A percentile compares a stretch with the other conserved stretches of the same genome.
These are phyloP conservation scores for Pyrus bretschneideri DNA, from an alignment of 306 rosid genomes.

Conservation along the genomic window DNA sequence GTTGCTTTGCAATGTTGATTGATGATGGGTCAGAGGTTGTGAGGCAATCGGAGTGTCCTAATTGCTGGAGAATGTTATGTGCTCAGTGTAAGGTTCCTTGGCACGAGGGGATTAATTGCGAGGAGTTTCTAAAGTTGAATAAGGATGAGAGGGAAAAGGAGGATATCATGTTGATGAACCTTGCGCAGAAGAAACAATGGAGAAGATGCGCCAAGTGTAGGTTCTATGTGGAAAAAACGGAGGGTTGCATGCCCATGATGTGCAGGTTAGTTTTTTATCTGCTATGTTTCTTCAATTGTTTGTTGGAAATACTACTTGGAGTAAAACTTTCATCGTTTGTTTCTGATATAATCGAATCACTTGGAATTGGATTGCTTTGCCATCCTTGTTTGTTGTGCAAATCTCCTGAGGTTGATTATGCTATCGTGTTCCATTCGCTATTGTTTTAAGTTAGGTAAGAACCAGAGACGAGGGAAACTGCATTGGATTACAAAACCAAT, in stretches of 20 bases:
- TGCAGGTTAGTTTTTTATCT: constrained; percentile 12
- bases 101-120: constrained; percentile 47
- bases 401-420: background rate
- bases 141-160: constrained; percentile 32
- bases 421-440: background rate
- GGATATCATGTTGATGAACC: constrained; percentile 25
- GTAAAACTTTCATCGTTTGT: background rate
- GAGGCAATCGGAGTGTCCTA: constrained; percentile 41
- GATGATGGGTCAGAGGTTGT: constrained; percentile 7
- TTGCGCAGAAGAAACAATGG: constrained; percentile 39
- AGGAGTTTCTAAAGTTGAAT: constrained; percentile 27
- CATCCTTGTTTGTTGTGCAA: background rate
- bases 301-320: background rate
- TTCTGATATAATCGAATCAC: background rate
- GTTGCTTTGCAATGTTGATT: constrained; percentile 46
- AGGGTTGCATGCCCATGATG: background rate
- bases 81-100: constrained; percentile 50
- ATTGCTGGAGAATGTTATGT: constrained; percentile 59
- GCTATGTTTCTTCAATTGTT: background rate
- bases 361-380: background rate
- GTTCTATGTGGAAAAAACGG: constrained; percentile 34
- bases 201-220: constrained; percentile 52
- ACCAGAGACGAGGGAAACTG: background rate
- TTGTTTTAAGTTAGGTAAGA: background rate
- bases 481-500: background rate